Percentiles rank a stretch among this genome's conserved stretches.
These are phyloP conservation scores for Pseudozyma thailandica DNA, from an alignment of 1,284 basidiomycete species.

Conservation along the genomic window DNA sequence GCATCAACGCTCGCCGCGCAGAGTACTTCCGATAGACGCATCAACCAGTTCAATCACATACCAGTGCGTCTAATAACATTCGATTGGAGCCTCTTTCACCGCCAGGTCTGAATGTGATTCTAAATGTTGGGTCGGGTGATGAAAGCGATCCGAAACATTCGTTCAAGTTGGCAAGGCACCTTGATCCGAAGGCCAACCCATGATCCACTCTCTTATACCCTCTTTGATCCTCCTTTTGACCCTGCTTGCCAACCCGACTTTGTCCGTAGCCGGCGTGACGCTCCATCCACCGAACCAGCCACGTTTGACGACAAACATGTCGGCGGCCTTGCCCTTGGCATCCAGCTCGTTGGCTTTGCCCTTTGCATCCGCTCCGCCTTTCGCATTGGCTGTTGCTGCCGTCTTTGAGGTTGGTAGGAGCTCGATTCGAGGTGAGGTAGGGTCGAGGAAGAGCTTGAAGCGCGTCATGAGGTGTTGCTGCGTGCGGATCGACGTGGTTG, in stretches of 20 bases:
- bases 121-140: neutral
- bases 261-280: conserved; percentile 12
- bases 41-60: neutral
- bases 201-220: conserved; percentile 11
- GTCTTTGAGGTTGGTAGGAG: conserved; percentile 15
- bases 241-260: conserved; percentile 7
- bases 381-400: neutral
- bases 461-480: conserved; percentile 13
- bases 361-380: conserved; percentile 12
- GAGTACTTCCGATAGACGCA: conserved; percentile 63
- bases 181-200: conserved; percentile 22
- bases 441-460: conserved; percentile 25
- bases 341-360: conserved; percentile 6
- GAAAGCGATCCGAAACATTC: neutral
- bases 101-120: neutral
- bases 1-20: conserved; percentile 69
- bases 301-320: conserved; percentile 26
- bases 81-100: neutral
- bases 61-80: neutral
- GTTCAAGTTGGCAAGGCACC: neutral
- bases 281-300: conserved; percentile 38
- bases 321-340: conserved; percentile 10
- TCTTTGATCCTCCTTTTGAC: conserved; percentile 3
- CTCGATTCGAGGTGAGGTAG: conserved; percentile 21
- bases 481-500: neutral